These are phyloP conservation scores for Aspergillus amoenus DNA, from an alignment of 2,329 filamentous ascomycete species.

Conservation along the genomic window DNA sequence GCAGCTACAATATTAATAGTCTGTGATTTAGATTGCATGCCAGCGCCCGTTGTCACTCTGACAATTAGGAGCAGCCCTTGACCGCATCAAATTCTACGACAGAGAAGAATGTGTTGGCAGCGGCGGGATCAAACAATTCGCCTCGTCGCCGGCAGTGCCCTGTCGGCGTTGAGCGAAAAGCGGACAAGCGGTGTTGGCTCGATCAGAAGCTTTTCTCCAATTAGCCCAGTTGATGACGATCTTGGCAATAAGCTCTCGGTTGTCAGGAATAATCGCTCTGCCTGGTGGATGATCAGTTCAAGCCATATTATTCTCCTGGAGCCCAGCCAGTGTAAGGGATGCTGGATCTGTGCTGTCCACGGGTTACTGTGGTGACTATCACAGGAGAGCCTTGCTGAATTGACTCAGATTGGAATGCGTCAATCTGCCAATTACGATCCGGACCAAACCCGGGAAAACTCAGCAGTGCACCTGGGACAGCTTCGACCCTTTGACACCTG, in stretches of 20 bases:
- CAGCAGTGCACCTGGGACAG: neutral
- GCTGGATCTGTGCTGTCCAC: neutral
- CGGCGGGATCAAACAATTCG: neutral
- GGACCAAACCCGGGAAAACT: neutral
- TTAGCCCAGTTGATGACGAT: neutral
- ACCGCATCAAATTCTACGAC: too few relatives aligned
- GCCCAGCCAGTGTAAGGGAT: too few relatives aligned
- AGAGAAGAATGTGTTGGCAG: neutral
- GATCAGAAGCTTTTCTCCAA: conserved; percentile 1
- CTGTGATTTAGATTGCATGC: too few relatives aligned
- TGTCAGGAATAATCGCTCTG: neutral
- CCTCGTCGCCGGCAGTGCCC: neutral
- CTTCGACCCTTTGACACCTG: neutral
- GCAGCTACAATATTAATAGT: neutral
- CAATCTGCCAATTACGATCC: neutral
- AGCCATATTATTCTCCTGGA: too few relatives aligned
- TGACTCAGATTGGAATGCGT: neutral
- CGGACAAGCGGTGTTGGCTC: neutral
- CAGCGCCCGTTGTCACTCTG: neutral
- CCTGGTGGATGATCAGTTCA: too few relatives aligned
- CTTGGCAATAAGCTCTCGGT: conserved; percentile 1
- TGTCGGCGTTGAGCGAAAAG: neutral
- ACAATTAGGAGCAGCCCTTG: neutral
- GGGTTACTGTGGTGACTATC: neutral
- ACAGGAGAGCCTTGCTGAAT: neutral